These are phyloP conservation scores for Hortaea werneckii DNA, from an alignment of 2,329 filamentous ascomycete species.

Conservation along the genomic window DNA sequence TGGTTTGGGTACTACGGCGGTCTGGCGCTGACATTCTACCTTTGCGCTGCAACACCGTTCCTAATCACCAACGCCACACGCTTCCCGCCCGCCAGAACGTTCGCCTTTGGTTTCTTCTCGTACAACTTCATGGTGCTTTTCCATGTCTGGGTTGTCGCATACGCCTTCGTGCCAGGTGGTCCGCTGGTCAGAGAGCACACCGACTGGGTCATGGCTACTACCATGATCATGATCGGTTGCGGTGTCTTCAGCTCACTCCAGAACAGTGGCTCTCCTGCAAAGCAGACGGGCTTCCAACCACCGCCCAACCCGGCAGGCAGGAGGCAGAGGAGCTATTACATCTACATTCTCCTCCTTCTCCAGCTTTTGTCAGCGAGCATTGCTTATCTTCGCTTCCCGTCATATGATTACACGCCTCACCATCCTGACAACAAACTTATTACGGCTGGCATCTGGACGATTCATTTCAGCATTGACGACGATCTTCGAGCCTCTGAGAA, in stretches of 20 bases:
- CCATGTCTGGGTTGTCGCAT: constrained; percentile 97
- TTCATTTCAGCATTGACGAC: constrained; percentile 95
- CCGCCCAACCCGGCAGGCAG: constrained; percentile 37
- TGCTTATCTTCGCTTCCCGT: constrained; percentile 84
- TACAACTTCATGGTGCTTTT: constrained; percentile 96
- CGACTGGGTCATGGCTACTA: constrained; percentile 86
- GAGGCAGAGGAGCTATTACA: constrained; percentile 54
- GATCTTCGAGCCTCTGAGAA: constrained; percentile 98
- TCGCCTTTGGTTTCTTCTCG: constrained; percentile 78
- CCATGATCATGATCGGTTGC: constrained; percentile 72
- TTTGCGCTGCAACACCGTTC: constrained; percentile 68
- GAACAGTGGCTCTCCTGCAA: constrained; percentile 34
- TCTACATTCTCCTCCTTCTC: constrained; percentile 62
- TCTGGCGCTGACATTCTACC: constrained; percentile 63
- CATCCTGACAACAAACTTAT: constrained; percentile 78
- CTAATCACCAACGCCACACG: constrained; percentile 67
- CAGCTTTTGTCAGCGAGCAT: constrained; percentile 72
- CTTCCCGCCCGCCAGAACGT: constrained; percentile 66
- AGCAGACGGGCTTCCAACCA: constrained; percentile 25
- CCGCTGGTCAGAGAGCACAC: constrained; percentile 87
- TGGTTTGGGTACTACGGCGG: constrained; percentile 89
- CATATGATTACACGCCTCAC: constrained; percentile 83
- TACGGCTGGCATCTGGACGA: constrained; percentile 96
- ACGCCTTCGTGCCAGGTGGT: constrained; percentile 93
- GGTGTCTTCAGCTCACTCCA: constrained; percentile 63